Evolutionary conservation across 202 grass and related monocot species (phyloP), one percentile per base, ranked within the genome.

Genomic region (Setaria italica): DNA sequence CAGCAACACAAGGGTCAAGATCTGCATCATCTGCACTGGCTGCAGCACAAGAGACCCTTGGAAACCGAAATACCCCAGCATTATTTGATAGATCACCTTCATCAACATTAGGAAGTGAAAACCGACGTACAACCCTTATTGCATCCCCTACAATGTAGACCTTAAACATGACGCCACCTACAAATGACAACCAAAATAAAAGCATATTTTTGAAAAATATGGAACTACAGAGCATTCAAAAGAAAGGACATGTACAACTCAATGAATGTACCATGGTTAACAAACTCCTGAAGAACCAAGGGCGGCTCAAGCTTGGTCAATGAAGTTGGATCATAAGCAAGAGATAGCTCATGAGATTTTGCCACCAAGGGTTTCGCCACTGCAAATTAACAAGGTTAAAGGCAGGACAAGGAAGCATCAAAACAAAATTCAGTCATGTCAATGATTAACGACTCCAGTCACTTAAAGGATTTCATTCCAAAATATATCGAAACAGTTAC

Each of bases 281-380:
- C 89, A 77, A 97, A 94, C 87, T 97, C 94, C 77, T 97, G 94
- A 73, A 97, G 91, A 90, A 97, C 89, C 77, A 97, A 90, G 11
- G 88, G 91, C 13, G 89, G 94, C 75, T 94, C 91, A 73, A 97
- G 89, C 80, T 88, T 94, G 9, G 91, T 94, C 79, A 97, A 80
- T 15, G 91, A 97, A 73, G 80, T 86, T 64, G 70, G 72, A 79
- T 97, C 91, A 83, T 94, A 97, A 78, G 90, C 94, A 87, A 97
- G 94, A 76, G 89, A 94, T 67, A 97, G 67, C 67, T 97, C 91
- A 83, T 97, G 94, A 49, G 91, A 97, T 74, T 94, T 94, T 4
- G 88, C 91, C 11, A 97, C 91, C 83, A 97, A 90, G 77, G 94
- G 94, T 78, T 97, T 97, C 4, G 87, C 94, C 84, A 97, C 91